These are phyloP conservation scores for Ganoderma boninense DNA, from an alignment of 1,284 basidiomycete species.

Conservation along the genomic window DNA sequence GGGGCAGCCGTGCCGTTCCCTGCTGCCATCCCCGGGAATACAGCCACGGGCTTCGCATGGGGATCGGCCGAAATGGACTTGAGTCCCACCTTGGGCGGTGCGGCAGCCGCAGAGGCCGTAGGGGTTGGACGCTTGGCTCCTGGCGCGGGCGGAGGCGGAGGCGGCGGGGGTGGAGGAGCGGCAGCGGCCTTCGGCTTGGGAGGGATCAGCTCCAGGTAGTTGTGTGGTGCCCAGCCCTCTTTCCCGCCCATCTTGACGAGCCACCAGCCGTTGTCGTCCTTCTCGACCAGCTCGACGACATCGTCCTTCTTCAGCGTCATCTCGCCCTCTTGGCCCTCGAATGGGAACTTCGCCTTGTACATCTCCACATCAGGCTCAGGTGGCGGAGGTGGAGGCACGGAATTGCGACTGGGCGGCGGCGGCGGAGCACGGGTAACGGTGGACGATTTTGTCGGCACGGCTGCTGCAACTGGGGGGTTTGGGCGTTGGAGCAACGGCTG, in stretches of 20 bases:
- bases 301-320: conserved; percentile 93
- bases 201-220: conserved; percentile 87
- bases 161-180: conserved; percentile 76
- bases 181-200: conserved; percentile 66
- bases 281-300: conserved; percentile 90
- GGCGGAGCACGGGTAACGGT: conserved; percentile 49
- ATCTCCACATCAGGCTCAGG: conserved; percentile 74
- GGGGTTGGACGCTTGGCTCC: conserved; percentile 44
- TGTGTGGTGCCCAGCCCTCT: conserved; percentile 96
- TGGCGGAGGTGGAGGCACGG: conserved; percentile 59
- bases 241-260: conserved; percentile 85
- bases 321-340: conserved; percentile 92
- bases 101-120: conserved; percentile 45
- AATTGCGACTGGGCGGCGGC: conserved; percentile 59
- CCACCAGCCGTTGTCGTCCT: conserved; percentile 98
- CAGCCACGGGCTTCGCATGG: conserved; percentile 73
- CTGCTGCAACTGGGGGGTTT: conserved; percentile 39
- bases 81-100: conserved; percentile 35
- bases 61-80: conserved; percentile 61
- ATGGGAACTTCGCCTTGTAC: conserved; percentile 91
- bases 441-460: conserved; percentile 34
- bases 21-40: conserved; percentile 75
- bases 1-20: conserved; percentile 74
- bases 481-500: conserved; percentile 41
- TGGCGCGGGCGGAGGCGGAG: conserved; percentile 60